Evolutionary conservation across 352 stramenopile species (phyloP).

Genomic region (Phytophthora tubulina): DNA sequence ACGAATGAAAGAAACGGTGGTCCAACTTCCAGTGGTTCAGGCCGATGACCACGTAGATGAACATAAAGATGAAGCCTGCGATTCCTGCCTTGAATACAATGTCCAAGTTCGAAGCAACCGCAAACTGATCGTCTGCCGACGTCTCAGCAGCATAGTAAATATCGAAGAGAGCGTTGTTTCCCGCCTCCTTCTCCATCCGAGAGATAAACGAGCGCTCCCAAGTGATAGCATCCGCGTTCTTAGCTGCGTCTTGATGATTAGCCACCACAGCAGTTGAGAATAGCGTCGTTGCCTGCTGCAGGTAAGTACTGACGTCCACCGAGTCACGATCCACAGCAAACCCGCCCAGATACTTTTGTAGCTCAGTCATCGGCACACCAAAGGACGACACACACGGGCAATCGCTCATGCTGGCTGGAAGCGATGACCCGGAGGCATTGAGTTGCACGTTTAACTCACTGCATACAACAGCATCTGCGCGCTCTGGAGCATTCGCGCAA

Average conservation of each 20-base stretch:
- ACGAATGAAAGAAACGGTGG: conserved; percentile 66
- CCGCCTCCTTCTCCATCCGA: conserved; percentile 62
- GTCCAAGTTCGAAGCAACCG: conserved; percentile 55
- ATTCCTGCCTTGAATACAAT: conserved; percentile 52
- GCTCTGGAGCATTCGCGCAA: conserved; percentile 37
- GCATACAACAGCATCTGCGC: conserved; percentile 47
- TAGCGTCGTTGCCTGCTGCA: conserved; percentile 57
- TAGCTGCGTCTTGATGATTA: conserved; percentile 54
- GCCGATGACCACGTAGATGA: conserved; percentile 74
- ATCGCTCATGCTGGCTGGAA: conserved; percentile 67
- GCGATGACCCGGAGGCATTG: conserved; percentile 34
- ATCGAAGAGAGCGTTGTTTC: conserved; percentile 62
- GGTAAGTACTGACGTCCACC: conserved; percentile 34
- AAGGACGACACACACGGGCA: conserved; percentile 75
- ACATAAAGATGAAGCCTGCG: conserved; percentile 73
- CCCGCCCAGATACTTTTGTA: conserved; percentile 66
- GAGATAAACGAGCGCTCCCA: conserved; percentile 79
- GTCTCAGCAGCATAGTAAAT: conserved; percentile 74
- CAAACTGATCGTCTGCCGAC: conserved; percentile 71
- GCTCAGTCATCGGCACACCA: conserved; percentile 62
- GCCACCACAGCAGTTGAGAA: conserved; percentile 57
- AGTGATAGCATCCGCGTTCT: conserved; percentile 57
- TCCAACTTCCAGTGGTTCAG: conserved; percentile 68
- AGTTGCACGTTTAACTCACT: conserved; percentile 45
- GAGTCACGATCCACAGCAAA: conserved; percentile 37